phyloP scores from a whole-genome alignment of 306 rosid species.

The Fragaria ananassa region DNA sequence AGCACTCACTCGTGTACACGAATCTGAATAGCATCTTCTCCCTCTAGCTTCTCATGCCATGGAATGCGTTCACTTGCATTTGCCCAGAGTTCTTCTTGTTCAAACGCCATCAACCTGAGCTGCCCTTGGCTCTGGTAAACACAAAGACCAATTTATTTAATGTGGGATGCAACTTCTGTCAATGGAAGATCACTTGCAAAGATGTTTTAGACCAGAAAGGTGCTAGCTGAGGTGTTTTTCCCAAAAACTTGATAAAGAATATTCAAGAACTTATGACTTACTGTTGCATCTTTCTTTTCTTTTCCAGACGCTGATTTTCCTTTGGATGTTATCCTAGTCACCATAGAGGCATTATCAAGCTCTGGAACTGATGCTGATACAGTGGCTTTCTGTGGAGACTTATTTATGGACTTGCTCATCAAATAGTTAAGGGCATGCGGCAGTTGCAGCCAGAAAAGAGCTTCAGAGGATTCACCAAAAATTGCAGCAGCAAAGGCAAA shows the following conservation, averaged over 20 bases:
- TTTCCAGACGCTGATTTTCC: slow-evolving; percentile 59
- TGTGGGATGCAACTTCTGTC: slow-evolving; percentile 15
- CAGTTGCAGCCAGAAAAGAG: slow-evolving; percentile 91
- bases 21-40: slow-evolving; percentile 84
- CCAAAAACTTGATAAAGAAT: background rate
- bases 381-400: slow-evolving; percentile 48
- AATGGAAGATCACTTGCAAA: slow-evolving; percentile 9
- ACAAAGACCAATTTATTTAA: slow-evolving; percentile 24
- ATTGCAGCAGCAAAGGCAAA: slow-evolving; percentile 90
- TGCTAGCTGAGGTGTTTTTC: background rate
- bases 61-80: slow-evolving; percentile 83
- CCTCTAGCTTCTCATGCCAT: slow-evolving; percentile 91
- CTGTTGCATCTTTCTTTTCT: slow-evolving; percentile 53
- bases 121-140: slow-evolving; percentile 70
- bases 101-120: slow-evolving; percentile 82
- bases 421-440: slow-evolving; percentile 77
- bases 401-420: slow-evolving; percentile 59
- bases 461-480: slow-evolving; percentile 88
- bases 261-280: slow-evolving; percentile 29
- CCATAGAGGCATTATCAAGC: slow-evolving; percentile 58
- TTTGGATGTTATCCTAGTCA: slow-evolving; percentile 76
- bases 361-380: slow-evolving; percentile 38
- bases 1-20: slow-evolving; percentile 87
- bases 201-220: background rate
- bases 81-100: slow-evolving; percentile 80